Evolutionary conservation across 768 basidiomycete species (phyloP).

Genomic region (Lactarius deliciosus): DNA sequence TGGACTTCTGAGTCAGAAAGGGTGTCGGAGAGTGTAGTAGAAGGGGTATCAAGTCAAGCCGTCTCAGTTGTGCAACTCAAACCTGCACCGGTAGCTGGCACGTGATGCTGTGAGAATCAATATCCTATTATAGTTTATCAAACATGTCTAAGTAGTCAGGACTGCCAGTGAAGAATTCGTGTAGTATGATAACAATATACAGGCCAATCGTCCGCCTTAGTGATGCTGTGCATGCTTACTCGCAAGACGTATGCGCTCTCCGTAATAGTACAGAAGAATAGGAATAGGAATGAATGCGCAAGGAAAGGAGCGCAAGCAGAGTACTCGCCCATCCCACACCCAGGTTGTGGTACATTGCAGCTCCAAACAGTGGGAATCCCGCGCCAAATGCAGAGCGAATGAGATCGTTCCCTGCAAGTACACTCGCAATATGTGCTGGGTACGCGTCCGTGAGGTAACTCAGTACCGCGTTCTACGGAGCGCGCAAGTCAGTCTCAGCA

Average conservation of each 20-base stretch:
- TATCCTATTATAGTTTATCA: neutral
- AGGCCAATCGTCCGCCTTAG: neutral
- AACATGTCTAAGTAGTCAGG: neutral
- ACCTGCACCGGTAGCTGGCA: neutral
- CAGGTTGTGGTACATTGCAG: conserved; percentile 31
- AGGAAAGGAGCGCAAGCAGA: conserved; percentile 34
- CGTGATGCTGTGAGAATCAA: conserved; percentile 17
- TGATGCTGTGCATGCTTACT: conserved; percentile 30
- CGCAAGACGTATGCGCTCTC: conserved; percentile 27
- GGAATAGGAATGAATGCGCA: conserved; percentile 34
- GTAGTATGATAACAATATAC: neutral
- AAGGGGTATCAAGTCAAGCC: neutral
- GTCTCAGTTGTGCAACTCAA: neutral
- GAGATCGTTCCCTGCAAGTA: conserved; percentile 40
- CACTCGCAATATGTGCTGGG: conserved; percentile 36
- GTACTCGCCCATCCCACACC: conserved; percentile 34
- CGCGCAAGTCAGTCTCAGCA: neutral
- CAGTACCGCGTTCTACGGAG: conserved; percentile 28
- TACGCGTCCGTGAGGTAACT: conserved; percentile 39
- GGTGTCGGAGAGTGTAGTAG: neutral
- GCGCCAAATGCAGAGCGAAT: conserved; percentile 34
- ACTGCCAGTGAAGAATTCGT: neutral
- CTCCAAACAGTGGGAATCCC: conserved; percentile 29
- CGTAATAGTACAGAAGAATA: conserved; percentile 23
- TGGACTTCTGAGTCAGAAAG: neutral